phyloP scores from a whole-genome alignment of 768 basidiomycete genomes.

The Lactifluus piperatus region DNA sequence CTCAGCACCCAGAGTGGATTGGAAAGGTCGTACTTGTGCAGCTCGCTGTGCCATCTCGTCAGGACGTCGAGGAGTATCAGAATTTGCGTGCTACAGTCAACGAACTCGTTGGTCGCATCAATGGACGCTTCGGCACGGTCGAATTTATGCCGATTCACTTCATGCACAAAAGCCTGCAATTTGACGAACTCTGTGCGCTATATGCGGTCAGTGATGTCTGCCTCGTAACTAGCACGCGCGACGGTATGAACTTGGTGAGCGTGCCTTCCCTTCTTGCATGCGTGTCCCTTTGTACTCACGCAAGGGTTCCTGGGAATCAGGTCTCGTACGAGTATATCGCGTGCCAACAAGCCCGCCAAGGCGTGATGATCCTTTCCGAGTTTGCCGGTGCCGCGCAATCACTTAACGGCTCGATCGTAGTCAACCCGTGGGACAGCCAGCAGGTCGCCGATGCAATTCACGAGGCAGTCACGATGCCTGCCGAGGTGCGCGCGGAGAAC shows the following conservation, averaged over 20 bases:
- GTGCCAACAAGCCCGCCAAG: slow-evolving; percentile 86
- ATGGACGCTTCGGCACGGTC: slow-evolving; percentile 96
- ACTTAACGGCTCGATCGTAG: slow-evolving; percentile 91
- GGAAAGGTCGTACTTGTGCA: slow-evolving; percentile 97
- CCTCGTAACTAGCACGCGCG: slow-evolving; percentile 87
- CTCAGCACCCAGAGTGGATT: slow-evolving; percentile 98
- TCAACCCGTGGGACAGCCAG: slow-evolving; percentile 99
- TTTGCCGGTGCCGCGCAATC: slow-evolving; percentile 97
- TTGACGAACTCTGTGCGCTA: slow-evolving; percentile 95
- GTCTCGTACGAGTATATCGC: slow-evolving; percentile 99
- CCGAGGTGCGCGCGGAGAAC: slow-evolving; percentile 78
- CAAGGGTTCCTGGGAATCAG: slow-evolving; percentile 31
- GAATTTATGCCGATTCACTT: slow-evolving; percentile 99
- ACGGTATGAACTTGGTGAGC: slow-evolving; percentile 96
- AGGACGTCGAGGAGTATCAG: slow-evolving; percentile 99
- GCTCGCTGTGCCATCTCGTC: slow-evolving; percentile 93
- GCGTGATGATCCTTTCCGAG: slow-evolving; percentile 96
- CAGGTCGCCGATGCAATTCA: slow-evolving; percentile 97
- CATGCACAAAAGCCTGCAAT: slow-evolving; percentile 91
- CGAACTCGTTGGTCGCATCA: slow-evolving; percentile 96
- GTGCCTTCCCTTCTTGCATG: slow-evolving; percentile 25
- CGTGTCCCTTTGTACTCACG: slow-evolving; percentile 11
- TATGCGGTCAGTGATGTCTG: slow-evolving; percentile 97
- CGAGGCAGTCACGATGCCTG: slow-evolving; percentile 86
- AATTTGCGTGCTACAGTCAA: slow-evolving; percentile 93